A percentile compares a stretch with the other conserved stretches of the same genome.
Conservation (phyloP, 495 filamentous ascomycete genomes). For the Trichoderma parareesei region DNA sequence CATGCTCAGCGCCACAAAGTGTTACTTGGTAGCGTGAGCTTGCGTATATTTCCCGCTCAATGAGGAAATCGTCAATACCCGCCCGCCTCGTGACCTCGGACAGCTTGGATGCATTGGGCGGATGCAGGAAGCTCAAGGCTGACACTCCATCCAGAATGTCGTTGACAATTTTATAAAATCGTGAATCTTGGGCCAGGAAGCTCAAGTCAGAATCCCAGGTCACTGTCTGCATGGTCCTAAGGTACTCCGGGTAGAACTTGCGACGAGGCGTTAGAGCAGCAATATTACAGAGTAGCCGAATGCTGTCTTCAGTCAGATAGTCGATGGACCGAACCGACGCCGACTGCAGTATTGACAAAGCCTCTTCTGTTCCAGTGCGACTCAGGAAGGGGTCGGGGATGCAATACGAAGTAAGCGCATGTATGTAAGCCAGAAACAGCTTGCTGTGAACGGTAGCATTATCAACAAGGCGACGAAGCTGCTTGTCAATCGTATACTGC, state of each 20-base stretch:
- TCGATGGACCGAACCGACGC: constrained; percentile 45
- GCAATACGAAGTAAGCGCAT: constrained; percentile 53
- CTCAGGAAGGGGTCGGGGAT: constrained; percentile 49
- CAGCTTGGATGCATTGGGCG: constrained; percentile 17
- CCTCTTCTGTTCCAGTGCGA: constrained; percentile 56
- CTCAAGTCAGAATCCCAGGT: constrained; percentile 25
- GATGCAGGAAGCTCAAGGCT: background rate
- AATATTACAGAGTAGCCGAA: constrained; percentile 32
- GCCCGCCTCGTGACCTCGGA: background rate
- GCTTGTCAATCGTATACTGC: constrained; percentile 38
- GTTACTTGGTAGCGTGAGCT: constrained; percentile 38
- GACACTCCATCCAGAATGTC: constrained; percentile 32
- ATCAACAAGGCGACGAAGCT: constrained; percentile 41
- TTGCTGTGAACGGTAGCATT: constrained; percentile 47
- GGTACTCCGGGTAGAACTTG: constrained; percentile 18
- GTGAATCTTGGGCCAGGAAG: constrained; percentile 40
- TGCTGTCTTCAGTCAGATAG: constrained; percentile 21
- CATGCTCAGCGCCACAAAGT: constrained; percentile 46
- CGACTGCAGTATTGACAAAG: constrained; percentile 40
- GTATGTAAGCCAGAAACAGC: constrained; percentile 46
- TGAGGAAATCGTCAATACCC: constrained; percentile 18
- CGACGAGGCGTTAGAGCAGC: constrained; percentile 44
- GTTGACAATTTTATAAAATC: constrained; percentile 32
- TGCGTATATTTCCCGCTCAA: constrained; percentile 37
- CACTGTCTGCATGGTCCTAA: constrained; percentile 22